Conservation (phyloP, 2,329 filamentous ascomycete genomes). For the Phyllosticta citribraziliensis region DNA sequence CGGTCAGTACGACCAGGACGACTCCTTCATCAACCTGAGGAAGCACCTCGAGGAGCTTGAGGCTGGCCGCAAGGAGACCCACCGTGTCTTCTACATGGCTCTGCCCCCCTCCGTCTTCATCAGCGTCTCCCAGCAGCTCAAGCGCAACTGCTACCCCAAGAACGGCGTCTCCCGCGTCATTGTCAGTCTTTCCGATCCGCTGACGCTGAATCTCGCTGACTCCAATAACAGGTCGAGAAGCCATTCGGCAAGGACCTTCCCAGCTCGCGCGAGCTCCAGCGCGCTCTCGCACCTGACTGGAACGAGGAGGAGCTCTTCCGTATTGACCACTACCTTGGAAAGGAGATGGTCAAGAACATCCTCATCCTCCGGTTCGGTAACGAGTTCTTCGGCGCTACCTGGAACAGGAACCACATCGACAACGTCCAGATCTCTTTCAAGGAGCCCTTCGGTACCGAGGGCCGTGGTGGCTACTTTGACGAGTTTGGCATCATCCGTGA, state of each 20-base stretch:
- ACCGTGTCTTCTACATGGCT: constrained; percentile 99
- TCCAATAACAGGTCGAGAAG: constrained; percentile 71
- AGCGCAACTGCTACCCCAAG: constrained; percentile 91
- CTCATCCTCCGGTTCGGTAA: constrained; percentile 96
- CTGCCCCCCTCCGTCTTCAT: constrained; percentile 96
- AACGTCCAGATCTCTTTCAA: constrained; percentile 97
- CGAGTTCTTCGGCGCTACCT: constrained; percentile 95
- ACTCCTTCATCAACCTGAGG: constrained; percentile 78
- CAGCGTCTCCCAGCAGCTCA: constrained; percentile 91
- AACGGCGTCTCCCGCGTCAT: constrained; percentile 89
- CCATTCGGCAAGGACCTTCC: constrained; percentile 95
- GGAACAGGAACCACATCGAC: constrained; percentile 99
- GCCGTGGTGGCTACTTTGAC: constrained; percentile 96
- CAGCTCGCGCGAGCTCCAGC: constrained; percentile 89
- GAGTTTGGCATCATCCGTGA: constrained; percentile 99
- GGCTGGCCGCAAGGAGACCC: constrained; percentile 68
- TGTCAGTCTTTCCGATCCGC: constrained; percentile 42
- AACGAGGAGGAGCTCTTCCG: constrained; percentile 98
- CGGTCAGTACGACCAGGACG: constrained; percentile 97
- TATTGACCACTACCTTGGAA: constrained; percentile 98
- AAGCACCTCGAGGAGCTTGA: constrained; percentile 81
- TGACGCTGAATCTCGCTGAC: constrained; percentile 4
- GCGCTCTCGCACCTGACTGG: constrained; percentile 94
- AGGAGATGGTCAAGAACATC: constrained; percentile 99
- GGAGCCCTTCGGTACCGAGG: constrained; percentile 97